Evolutionary conservation across 257 asterid species (phyloP).

Genomic region (Pogostemon cablin): DNA sequence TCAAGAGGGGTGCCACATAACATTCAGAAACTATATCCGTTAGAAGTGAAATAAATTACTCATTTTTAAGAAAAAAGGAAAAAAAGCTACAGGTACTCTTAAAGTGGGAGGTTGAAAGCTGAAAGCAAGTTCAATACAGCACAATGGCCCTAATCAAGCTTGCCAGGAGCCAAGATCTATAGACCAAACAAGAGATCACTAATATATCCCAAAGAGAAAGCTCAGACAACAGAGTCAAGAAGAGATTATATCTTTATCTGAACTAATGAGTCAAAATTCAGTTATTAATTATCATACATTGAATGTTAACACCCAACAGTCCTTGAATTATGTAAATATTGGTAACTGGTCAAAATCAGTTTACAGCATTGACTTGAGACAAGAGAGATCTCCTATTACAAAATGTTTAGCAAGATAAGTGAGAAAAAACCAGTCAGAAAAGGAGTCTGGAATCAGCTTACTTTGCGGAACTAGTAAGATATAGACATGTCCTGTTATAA

Average conservation of each 20-base stretch:
- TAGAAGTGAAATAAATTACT: too few relatives aligned
- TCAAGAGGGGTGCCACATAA: not conserved
- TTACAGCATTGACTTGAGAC: too few relatives aligned
- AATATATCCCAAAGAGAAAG: not conserved
- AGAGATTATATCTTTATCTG: not conserved
- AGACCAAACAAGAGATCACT: not conserved
- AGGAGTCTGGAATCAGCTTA: slow-evolving; percentile 40
- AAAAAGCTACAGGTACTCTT: too few relatives aligned
- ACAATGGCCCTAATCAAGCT: too few relatives aligned
- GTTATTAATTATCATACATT: not conserved
- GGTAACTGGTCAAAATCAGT: not conserved
- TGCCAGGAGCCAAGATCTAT: too few relatives aligned
- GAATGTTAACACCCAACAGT: slow-evolving; percentile 4
- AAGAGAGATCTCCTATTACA: not conserved
- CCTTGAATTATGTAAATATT: not conserved
- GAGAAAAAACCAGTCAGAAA: slow-evolving; percentile 18
- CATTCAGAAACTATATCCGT: too few relatives aligned
- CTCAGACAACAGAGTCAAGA: not conserved
- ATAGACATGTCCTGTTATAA: slow-evolving; percentile 77
- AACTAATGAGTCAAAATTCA: not conserved
- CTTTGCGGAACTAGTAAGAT: slow-evolving; percentile 88
- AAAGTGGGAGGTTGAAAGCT: too few relatives aligned
- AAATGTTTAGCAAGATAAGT: not conserved
- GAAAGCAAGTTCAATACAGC: too few relatives aligned
- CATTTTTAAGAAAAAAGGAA: too few relatives aligned